A percentile compares a stretch with the other conserved stretches of the same genome.
Evolutionary conservation across 306 rosid genomes (phyloP).

Genomic region (Prunus padus): DNA sequence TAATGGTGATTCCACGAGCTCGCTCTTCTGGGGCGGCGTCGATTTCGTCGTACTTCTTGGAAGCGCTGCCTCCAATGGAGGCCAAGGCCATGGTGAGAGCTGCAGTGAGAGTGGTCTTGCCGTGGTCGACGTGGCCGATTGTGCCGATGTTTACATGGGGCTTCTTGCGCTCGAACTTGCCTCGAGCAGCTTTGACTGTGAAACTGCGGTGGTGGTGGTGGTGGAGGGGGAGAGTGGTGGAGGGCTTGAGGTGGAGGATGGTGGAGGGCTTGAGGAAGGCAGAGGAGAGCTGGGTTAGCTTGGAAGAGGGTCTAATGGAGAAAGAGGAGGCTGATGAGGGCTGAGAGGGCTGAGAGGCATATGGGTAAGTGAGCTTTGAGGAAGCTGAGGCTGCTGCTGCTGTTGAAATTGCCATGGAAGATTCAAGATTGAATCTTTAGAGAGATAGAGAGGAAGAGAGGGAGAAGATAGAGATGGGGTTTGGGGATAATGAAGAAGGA

Average conservation of each 20-base stretch:
- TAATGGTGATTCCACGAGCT: constrained; percentile 89
- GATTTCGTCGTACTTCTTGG: constrained; percentile 80
- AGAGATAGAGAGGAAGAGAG: constrained; percentile 1
- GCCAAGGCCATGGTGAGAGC: constrained; percentile 92
- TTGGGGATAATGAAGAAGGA: not conserved
- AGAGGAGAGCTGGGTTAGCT: constrained; percentile 50
- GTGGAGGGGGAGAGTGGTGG: constrained; percentile 19
- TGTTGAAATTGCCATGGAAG: constrained; percentile 55
- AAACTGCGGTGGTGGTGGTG: constrained; percentile 39
- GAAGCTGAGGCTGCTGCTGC: constrained; percentile 43
- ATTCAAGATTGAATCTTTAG: not conserved
- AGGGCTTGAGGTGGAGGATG: constrained; percentile 43
- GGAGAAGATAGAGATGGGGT: not conserved
- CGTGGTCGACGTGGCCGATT: constrained; percentile 92
- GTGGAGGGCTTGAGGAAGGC: constrained; percentile 64
- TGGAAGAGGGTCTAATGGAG: constrained; percentile 36
- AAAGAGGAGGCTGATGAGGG: constrained; percentile 26
- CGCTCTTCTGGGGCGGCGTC: constrained; percentile 88
- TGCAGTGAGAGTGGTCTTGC: constrained; percentile 86
- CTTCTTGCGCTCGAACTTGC: constrained; percentile 83
- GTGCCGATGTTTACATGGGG: constrained; percentile 92
- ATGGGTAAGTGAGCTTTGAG: constrained; percentile 42
- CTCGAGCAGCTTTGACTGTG: constrained; percentile 76
- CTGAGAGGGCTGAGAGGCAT: constrained; percentile 25
- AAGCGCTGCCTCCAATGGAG: constrained; percentile 53